phyloP scores from a whole-genome alignment of 2,329 filamentous ascomycete species.

The Xylariales sp. region DNA sequence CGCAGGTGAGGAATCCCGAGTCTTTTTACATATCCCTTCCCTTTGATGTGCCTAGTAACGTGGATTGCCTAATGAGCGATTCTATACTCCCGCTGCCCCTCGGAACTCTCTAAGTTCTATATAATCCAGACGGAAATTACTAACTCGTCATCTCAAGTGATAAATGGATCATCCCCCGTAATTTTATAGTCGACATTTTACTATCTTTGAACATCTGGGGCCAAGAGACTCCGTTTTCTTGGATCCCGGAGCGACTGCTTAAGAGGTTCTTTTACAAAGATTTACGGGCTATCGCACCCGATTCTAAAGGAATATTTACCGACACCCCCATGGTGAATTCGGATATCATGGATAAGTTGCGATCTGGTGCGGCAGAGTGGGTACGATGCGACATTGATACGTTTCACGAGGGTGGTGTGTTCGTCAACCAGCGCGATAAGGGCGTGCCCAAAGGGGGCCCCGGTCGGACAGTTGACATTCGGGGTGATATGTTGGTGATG shows the following conservation, averaged over 20 bases:
- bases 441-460: constrained; percentile 82
- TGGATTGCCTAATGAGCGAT: neutral
- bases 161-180: constrained; percentile 89
- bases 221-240: constrained; percentile 78
- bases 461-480: constrained; percentile 72
- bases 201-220: constrained; percentile 84
- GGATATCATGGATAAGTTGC: constrained; percentile 80
- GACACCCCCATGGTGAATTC: constrained; percentile 91
- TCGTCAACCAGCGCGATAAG: constrained; percentile 76
- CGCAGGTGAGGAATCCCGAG: constrained; percentile 51
- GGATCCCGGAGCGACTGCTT: constrained; percentile 81
- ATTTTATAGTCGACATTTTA: constrained; percentile 77
- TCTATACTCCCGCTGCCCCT: neutral
- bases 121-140: neutral
- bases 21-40: neutral
- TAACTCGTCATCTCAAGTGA: constrained; percentile 61
- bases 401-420: constrained; percentile 72
- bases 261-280: constrained; percentile 86
- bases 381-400: constrained; percentile 80
- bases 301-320: constrained; percentile 79
- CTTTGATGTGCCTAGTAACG: neutral
- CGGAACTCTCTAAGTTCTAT: neutral
- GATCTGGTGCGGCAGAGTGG: constrained; percentile 79
- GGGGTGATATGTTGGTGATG: constrained; percentile 82
- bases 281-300: constrained; percentile 77